Percentiles rank a stretch among this genome's conserved stretches.
These are phyloP conservation scores for Geranomyces variabilis DNA, from an alignment of 192 early-diverging fungal species.

Conservation along the genomic window DNA sequence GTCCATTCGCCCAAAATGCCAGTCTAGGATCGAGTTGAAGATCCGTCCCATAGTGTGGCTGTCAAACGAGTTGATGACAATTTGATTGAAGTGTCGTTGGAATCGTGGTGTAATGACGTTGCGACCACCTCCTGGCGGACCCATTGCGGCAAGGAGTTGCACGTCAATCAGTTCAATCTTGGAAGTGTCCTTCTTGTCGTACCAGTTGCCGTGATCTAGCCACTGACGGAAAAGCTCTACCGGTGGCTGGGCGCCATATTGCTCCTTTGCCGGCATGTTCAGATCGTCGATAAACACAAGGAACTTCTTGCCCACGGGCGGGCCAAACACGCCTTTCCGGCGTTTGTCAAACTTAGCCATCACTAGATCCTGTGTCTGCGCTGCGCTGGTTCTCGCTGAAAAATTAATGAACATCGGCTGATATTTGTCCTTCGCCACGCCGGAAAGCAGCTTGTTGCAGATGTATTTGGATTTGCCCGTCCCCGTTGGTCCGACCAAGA, in stretches of 20 bases:
- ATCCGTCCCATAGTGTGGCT: constrained; percentile 59
- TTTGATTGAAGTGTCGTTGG: constrained; percentile 64
- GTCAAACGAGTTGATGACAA: constrained; percentile 64
- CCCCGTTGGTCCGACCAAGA: constrained; percentile 64
- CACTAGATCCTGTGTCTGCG: constrained; percentile 63
- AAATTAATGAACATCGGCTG: constrained; percentile 65
- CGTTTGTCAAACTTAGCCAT: constrained; percentile 68
- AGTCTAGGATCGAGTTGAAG: constrained; percentile 61
- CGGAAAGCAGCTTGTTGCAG: constrained; percentile 54
- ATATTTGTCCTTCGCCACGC: constrained; percentile 54
- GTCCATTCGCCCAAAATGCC: constrained; percentile 61
- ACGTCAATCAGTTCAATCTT: constrained; percentile 60
- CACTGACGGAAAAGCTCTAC: constrained; percentile 65
- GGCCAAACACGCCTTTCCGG: constrained; percentile 63
- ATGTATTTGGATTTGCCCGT: constrained; percentile 70
- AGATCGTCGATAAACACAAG: constrained; percentile 66
- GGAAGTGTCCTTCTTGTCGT: constrained; percentile 65
- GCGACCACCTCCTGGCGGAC: constrained; percentile 65
- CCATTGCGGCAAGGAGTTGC: constrained; percentile 63
- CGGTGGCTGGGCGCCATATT: constrained; percentile 65
- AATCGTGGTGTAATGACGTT: constrained; percentile 64
- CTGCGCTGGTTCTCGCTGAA: constrained; percentile 59
- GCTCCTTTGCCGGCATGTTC: constrained; percentile 67
- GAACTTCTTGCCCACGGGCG: constrained; percentile 56
- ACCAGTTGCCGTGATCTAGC: constrained; percentile 69